These are phyloP conservation scores for Euphorbia pulcherrima DNA, from an alignment of 345 rosid genomes.

Conservation along the genomic window DNA sequence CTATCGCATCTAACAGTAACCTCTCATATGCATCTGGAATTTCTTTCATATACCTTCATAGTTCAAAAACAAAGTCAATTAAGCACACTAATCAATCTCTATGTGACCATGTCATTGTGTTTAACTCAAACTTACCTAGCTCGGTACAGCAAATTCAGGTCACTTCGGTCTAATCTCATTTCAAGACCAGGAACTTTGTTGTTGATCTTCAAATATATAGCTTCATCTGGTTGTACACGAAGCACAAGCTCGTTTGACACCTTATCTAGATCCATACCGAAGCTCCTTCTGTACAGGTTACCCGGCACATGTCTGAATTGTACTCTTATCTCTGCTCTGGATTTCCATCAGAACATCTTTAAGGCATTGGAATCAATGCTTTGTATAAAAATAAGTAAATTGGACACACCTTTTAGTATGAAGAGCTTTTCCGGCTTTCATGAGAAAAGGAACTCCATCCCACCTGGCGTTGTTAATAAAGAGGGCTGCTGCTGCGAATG, in stretches of 20 bases:
- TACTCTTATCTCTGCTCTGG: conserved; percentile 85
- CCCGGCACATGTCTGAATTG: conserved; percentile 92
- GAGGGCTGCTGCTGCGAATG: conserved; percentile 90
- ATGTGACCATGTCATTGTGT: too few species aligned
- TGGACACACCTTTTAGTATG: conserved; percentile 55
- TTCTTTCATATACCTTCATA: conserved; percentile 61
- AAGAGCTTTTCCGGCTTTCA: conserved; percentile 94
- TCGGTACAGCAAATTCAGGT: conserved; percentile 69
- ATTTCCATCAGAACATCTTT: conserved; percentile 10
- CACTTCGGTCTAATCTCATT: conserved; percentile 87
- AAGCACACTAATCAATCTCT: too few species aligned
- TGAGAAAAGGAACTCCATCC: conserved; percentile 94
- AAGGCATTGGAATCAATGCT: background rate
- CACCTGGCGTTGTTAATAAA: conserved; percentile 85
- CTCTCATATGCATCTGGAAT: conserved; percentile 92
- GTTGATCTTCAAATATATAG: conserved; percentile 88
- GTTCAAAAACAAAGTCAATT: background rate
- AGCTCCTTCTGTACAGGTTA: conserved; percentile 66
- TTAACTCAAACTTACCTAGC: conserved; percentile 50
- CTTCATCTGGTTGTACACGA: conserved; percentile 93
- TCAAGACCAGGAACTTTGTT: conserved; percentile 95
- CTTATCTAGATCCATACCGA: conserved; percentile 69
- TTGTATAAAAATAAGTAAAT: background rate
- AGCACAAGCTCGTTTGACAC: conserved; percentile 87
- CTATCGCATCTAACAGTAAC: conserved; percentile 77